phyloP scores from a whole-genome alignment of 2,329 filamentous ascomycete species.

The Diplodia sapinea region DNA sequence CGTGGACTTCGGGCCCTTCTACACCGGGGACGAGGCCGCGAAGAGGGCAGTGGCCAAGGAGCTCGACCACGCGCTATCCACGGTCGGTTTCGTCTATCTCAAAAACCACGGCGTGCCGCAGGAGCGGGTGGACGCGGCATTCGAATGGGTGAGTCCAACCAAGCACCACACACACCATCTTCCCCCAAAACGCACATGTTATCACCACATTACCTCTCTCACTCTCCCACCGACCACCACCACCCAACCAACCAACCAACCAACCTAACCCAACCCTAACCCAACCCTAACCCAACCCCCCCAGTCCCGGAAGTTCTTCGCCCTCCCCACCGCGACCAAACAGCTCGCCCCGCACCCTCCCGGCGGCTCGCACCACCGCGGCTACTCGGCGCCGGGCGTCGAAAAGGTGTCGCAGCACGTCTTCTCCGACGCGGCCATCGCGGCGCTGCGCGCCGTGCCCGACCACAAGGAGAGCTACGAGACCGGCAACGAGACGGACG shows the following conservation, averaged over 20 bases:
- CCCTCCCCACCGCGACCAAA: constrained; percentile 44
- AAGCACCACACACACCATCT: background rate
- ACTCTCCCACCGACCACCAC: background rate
- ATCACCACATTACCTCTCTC: background rate
- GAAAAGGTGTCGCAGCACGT: constrained; percentile 46
- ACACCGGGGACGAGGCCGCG: constrained; percentile 34
- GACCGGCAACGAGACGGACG: constrained; percentile 40
- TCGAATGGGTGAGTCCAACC: constrained; percentile 38
- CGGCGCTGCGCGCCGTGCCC: constrained; percentile 36
- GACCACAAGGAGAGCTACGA: constrained; percentile 47
- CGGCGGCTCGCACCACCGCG: constrained; percentile 48
- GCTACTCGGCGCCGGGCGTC: constrained; percentile 47
- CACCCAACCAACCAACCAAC: too few species aligned
- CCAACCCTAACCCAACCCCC: background rate
- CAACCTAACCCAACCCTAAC: too few species aligned
- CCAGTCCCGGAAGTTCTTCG: constrained; percentile 47
- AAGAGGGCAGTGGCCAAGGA: constrained; percentile 38
- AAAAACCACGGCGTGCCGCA: constrained; percentile 47
- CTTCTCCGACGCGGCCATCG: constrained; percentile 37
- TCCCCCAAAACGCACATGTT: too few species aligned
- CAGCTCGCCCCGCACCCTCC: constrained; percentile 49
- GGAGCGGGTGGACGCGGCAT: constrained; percentile 40
- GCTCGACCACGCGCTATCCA: constrained; percentile 48
- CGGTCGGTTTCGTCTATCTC: constrained; percentile 52
- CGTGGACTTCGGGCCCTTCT: constrained; percentile 41